Evolutionary conservation across 805 yeast species (phyloP).

Genomic region (Lachancea lanzarotensis): DNA sequence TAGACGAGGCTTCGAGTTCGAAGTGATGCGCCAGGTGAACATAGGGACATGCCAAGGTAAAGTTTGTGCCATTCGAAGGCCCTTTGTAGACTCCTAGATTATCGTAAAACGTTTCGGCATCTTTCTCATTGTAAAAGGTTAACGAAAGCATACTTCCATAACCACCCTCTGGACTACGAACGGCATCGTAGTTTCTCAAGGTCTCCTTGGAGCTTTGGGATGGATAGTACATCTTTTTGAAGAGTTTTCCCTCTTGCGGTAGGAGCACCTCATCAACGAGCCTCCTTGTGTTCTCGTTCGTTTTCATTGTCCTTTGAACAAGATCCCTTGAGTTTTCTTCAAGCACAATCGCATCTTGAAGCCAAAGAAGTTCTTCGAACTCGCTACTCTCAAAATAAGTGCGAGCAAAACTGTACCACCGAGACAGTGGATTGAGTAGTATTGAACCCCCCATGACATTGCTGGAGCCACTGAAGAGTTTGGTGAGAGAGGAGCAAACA

Average conservation of each 20-base stretch:
- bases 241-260: constrained; percentile 37
- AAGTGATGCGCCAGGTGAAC: constrained; percentile 74
- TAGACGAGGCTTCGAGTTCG: constrained; percentile 69
- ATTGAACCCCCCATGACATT: constrained; percentile 93
- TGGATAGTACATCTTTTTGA: constrained; percentile 71
- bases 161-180: constrained; percentile 62
- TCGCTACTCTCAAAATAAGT: constrained; percentile 37
- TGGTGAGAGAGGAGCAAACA: constrained; percentile 80
- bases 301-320: constrained; percentile 46
- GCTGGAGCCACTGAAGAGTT: constrained; percentile 89
- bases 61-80: constrained; percentile 86
- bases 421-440: constrained; percentile 64
- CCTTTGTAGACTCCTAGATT: constrained; percentile 51
- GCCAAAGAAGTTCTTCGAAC: constrained; percentile 80
- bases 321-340: constrained; percentile 94
- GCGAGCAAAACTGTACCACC: constrained; percentile 39
- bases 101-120: constrained; percentile 72
- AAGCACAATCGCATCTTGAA: constrained; percentile 84
- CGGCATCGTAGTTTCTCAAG: constrained; percentile 59
- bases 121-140: constrained; percentile 54
- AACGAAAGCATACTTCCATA: constrained; percentile 84
- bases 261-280: constrained; percentile 47
- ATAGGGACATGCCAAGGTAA: constrained; percentile 72
- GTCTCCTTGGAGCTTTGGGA: constrained; percentile 40
- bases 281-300: constrained; percentile 50